Evolutionary conservation across 805 yeast species (phyloP).

Genomic region (Tetrapisispora phaffii): DNA sequence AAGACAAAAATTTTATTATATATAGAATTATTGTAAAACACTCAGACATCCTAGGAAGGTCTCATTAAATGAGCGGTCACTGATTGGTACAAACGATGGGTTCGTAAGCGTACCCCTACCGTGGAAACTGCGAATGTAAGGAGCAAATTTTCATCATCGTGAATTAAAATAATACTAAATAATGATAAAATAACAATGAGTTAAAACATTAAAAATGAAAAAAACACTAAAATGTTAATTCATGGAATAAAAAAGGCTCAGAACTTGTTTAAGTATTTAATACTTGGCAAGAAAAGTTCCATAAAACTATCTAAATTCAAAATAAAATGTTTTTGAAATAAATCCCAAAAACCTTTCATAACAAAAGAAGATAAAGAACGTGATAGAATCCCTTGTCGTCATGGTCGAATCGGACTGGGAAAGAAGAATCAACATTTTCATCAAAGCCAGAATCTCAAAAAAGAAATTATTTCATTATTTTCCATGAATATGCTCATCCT

Average conservation of each 20-base stretch:
- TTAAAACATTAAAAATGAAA: not conserved
- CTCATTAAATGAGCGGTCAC: slow-evolving; percentile 64
- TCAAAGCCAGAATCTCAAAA: slow-evolving; percentile 26
- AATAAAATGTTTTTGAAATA: slow-evolving; percentile 6
- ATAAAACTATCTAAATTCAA: not conserved
- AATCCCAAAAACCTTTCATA: not conserved
- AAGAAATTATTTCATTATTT: slow-evolving; percentile 3
- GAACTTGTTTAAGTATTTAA: slow-evolving; percentile 22
- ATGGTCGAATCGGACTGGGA: slow-evolving; percentile 90
- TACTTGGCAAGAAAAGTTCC: slow-evolving; percentile 85
- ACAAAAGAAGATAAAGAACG: slow-evolving; percentile 24
- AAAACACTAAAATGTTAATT: not conserved
- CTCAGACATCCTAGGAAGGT: slow-evolving; percentile 95
- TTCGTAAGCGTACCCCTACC: slow-evolving; percentile 75
- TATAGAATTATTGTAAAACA: slow-evolving; percentile 12
- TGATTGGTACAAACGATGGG: slow-evolving; percentile 62
- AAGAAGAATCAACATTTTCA: slow-evolving; percentile 63
- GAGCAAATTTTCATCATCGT: slow-evolving; percentile 67
- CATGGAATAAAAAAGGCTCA: slow-evolving; percentile 21
- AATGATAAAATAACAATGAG: not conserved
- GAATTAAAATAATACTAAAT: slow-evolving; percentile 7
- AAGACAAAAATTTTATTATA: too few relatives aligned
- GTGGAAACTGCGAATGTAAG: slow-evolving; percentile 91
- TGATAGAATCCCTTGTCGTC: slow-evolving; percentile 61
- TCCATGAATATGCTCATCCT: slow-evolving; percentile 17